Percentiles rank a stretch among this genome's conserved stretches.
These are phyloP conservation scores for Aspergillus sp. DNA, from an alignment of 2,329 filamentous ascomycete species.

Conservation along the genomic window DNA sequence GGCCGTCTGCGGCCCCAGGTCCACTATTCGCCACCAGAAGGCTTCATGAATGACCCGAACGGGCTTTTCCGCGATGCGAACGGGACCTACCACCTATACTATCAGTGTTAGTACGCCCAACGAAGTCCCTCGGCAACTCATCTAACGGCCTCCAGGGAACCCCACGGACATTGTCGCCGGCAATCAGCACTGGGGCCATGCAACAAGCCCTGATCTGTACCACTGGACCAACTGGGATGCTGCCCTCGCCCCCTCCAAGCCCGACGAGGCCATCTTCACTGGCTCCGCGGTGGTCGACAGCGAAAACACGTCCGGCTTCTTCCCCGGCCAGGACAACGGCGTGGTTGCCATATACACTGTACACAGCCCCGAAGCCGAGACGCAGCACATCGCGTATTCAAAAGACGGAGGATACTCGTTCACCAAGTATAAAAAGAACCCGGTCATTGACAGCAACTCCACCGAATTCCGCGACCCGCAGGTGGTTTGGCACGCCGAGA, in stretches of 20 bases:
- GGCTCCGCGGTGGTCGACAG: conserved; percentile 51
- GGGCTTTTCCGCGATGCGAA: conserved; percentile 51
- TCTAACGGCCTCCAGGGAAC: conserved; percentile 28
- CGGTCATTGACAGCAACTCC: conserved; percentile 48
- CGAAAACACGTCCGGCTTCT: conserved; percentile 59
- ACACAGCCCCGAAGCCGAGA: conserved; percentile 28
- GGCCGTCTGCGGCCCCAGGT: conserved; percentile 21
- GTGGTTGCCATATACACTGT: conserved; percentile 53
- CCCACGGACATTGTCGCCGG: conserved; percentile 42
- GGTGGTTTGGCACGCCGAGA: conserved; percentile 47
- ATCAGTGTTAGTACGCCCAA: conserved; percentile 46
- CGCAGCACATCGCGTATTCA: conserved; percentile 54
- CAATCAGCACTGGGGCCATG: conserved; percentile 60
- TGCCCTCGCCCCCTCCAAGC: conserved; percentile 43
- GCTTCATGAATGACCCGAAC: conserved; percentile 51
- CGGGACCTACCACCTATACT: conserved; percentile 52
- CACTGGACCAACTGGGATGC: conserved; percentile 57
- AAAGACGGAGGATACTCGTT: conserved; percentile 54
- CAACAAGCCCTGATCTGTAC: conserved; percentile 53
- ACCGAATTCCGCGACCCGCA: conserved; percentile 58
- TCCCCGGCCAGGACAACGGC: conserved; percentile 51
- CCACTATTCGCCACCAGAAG: conserved; percentile 21
- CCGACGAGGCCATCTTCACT: conserved; percentile 40
- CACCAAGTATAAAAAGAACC: conserved; percentile 50
- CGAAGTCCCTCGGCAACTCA: background rate